Evolutionary conservation across 176 grass and related monocot species (phyloP).

Genomic region (Tuctoria greenei): DNA sequence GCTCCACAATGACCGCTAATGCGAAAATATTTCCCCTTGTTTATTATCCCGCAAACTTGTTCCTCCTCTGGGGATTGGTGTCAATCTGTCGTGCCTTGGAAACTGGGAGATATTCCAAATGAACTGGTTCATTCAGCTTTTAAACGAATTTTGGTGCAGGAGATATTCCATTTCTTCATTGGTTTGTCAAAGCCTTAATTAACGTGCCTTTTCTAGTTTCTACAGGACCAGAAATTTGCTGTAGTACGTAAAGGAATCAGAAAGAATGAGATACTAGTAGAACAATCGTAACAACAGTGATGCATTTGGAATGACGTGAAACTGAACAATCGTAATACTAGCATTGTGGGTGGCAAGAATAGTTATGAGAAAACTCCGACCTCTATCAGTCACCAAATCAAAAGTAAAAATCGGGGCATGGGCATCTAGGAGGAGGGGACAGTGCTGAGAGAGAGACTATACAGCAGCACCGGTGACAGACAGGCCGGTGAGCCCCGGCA

Average conservation of each 20-base stretch:
- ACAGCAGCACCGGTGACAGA: background rate
- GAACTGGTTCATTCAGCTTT: background rate
- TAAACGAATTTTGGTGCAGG: background rate
- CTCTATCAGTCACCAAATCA: background rate
- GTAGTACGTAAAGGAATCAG: background rate
- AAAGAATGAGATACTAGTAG: background rate
- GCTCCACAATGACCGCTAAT: conserved; percentile 49
- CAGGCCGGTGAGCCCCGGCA: conserved; percentile 27
- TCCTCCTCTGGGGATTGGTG: conserved; percentile 27
- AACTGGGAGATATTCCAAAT: background rate
- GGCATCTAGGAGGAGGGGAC: background rate
- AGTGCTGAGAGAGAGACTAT: conserved; percentile 16
- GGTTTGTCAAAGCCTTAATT: background rate
- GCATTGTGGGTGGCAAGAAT: background rate
- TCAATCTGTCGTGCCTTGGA: conserved; percentile 29
- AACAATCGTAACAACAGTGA: background rate
- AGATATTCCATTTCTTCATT: background rate
- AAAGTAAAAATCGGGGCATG: conserved; percentile 1
- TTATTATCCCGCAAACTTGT: conserved; percentile 19
- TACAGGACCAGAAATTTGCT: background rate
- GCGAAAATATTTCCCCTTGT: conserved; percentile 33
- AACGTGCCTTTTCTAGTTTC: background rate
- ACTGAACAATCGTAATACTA: background rate
- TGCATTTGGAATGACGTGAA: conserved; percentile 9
- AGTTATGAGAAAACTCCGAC: conserved; percentile 4